phyloP scores from a whole-genome alignment of 306 rosid genomes.

The Lagenaria siceraria region DNA sequence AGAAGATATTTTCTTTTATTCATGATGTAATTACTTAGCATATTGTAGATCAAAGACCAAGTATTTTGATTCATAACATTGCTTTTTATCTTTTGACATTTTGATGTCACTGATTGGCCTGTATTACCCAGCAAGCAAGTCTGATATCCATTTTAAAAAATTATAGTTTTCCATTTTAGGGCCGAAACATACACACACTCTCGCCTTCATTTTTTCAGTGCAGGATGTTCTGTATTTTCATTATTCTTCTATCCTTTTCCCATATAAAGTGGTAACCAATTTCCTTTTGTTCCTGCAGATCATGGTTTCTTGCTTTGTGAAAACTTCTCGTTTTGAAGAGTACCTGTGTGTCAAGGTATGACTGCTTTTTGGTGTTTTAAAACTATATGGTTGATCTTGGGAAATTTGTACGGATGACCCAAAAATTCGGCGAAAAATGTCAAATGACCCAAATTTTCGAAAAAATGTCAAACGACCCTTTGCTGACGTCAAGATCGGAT shows the following conservation, averaged over 20 bases:
- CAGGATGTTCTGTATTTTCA: neutral
- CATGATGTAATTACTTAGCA: neutral
- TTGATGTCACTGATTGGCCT: neutral
- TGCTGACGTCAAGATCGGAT: no score
- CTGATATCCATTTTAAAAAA: neutral
- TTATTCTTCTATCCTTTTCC: neutral
- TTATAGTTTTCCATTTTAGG: neutral
- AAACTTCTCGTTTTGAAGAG: conserved; percentile 90
- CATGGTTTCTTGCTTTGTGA: conserved; percentile 91
- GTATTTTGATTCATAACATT: neutral
- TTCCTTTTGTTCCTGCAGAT: conserved; percentile 36
- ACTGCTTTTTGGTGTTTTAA: neutral
- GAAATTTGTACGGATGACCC: no score
- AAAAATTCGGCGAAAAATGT: no score
- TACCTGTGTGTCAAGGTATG: conserved; percentile 88
- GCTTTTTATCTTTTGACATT: neutral
- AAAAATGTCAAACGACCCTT: no score
- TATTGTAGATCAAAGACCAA: neutral
- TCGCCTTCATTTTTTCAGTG: no score
- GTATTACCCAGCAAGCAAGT: neutral
- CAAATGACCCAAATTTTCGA: no score
- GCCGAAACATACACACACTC: neutral
- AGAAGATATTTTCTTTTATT: neutral
- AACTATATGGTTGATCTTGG: neutral
- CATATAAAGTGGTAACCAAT: neutral